Conservation (phyloP, 257 asterid genomes). For the Plectranthus barbatus region DNA sequence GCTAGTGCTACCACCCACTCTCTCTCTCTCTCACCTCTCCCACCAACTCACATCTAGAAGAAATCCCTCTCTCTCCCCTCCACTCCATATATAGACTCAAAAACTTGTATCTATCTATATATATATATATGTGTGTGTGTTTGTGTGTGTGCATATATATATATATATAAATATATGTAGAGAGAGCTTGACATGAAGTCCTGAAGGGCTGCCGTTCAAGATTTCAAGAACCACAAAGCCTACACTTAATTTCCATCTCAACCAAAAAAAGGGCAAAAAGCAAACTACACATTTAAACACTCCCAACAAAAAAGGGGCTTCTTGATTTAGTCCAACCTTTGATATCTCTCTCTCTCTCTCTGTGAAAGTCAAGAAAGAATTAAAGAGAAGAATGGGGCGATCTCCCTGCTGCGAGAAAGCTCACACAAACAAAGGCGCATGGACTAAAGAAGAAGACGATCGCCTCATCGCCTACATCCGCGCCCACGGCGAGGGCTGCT, state of each 20-base stretch:
- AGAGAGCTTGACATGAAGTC: no score
- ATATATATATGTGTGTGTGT: neutral
- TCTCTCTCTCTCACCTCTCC: slow-evolving; percentile 62
- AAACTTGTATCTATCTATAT: slow-evolving; percentile 32
- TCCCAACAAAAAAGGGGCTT: no score
- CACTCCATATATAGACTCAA: slow-evolving; percentile 30
- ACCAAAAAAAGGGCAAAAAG: neutral
- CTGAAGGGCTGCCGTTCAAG: slow-evolving; percentile 26
- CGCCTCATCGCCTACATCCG: slow-evolving; percentile 66
- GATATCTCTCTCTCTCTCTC: no score
- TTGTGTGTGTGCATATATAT: slow-evolving; percentile 16
- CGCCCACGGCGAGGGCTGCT: slow-evolving; percentile 86
- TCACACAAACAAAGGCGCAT: slow-evolving; percentile 94
- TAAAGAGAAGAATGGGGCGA: slow-evolving; percentile 52
- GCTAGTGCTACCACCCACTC: no score
- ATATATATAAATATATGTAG: no score
- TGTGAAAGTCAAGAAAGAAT: neutral
- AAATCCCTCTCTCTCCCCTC: slow-evolving; percentile 19
- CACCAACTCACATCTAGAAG: slow-evolving; percentile 99
- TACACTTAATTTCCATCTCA: neutral
- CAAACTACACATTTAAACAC: neutral
- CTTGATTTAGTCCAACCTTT: neutral
- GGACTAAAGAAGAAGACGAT: slow-evolving; percentile 96
- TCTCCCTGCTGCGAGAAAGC: slow-evolving; percentile 99
- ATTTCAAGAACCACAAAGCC: slow-evolving; percentile 21